phyloP scores from a whole-genome alignment of 345 rosid species.

The Moricandia moricandioides region DNA sequence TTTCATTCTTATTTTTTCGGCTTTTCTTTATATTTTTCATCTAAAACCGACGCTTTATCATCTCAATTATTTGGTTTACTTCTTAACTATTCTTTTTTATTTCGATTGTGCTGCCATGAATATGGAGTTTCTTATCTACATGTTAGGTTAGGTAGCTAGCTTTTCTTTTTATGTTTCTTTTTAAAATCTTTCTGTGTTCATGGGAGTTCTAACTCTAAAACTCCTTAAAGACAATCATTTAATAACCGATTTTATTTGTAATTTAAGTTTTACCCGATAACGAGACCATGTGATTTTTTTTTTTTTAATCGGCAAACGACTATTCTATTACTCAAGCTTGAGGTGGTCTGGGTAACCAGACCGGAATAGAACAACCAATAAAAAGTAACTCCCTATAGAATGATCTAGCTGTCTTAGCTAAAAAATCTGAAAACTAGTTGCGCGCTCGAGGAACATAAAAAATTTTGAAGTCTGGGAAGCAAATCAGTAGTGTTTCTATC shows the following conservation, averaged over 20 bases:
- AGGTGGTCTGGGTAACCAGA: too few relatives aligned
- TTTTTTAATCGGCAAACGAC: too few relatives aligned
- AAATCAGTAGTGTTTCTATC: too few relatives aligned
- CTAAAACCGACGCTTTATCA: constrained; percentile 29
- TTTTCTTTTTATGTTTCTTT: neutral
- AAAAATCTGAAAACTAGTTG: too few relatives aligned
- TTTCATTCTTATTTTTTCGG: neutral
- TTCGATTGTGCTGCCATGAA: constrained; percentile 22
- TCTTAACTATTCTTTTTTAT: neutral
- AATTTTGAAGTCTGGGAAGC: too few relatives aligned
- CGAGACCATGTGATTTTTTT: neutral
- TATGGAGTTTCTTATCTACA: constrained; percentile 14
- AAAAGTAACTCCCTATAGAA: too few relatives aligned
- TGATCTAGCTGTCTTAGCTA: too few relatives aligned
- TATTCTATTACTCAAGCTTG: too few relatives aligned
- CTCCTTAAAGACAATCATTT: neutral
- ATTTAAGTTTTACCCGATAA: neutral
- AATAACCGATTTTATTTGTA: neutral
- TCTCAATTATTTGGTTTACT: constrained; percentile 30
- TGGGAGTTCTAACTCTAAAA: neutral
- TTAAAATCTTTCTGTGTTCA: neutral
- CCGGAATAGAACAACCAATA: too few relatives aligned
- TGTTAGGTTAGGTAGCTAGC: constrained; percentile 27
- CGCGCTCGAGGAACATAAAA: too few relatives aligned
- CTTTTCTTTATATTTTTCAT: neutral